Evolutionary conservation across 2,329 filamentous ascomycete species (phyloP).

Genomic region (Scortechinia acanthostroma): DNA sequence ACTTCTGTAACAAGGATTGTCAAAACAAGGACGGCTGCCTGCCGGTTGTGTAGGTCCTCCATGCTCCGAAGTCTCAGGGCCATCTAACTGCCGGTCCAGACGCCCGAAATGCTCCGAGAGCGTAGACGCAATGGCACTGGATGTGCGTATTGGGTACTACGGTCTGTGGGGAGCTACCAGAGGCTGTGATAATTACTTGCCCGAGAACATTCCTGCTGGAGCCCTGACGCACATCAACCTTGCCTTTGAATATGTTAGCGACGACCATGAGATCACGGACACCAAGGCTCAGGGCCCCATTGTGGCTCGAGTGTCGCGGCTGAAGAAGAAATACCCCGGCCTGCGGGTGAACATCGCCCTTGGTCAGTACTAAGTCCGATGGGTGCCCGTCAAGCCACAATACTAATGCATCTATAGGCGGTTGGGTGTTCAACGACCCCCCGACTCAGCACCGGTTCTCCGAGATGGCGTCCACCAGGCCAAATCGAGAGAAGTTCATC

Average conservation of each 20-base stretch:
- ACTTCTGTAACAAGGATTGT: neutral
- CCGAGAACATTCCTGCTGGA: slow-evolving; percentile 7
- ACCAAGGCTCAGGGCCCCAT: neutral
- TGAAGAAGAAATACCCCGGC: slow-evolving; percentile 4
- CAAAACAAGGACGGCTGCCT: neutral
- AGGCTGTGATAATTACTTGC: slow-evolving; percentile 7
- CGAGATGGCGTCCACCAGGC: neutral
- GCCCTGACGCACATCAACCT: slow-evolving; percentile 8
- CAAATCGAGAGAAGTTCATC: neutral
- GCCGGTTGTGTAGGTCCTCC: no score
- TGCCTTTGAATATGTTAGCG: slow-evolving; percentile 9
- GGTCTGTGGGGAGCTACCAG: slow-evolving; percentile 8
- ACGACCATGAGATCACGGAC: slow-evolving; percentile 2
- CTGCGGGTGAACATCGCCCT: no score
- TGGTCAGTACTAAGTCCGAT: no score
- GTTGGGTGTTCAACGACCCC: slow-evolving; percentile 2
- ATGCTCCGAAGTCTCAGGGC: no score
- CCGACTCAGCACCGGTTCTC: neutral
- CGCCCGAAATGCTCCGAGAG: no score
- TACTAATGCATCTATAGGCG: no score
- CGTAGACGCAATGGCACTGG: no score
- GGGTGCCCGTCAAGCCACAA: no score
- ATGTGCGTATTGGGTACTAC: slow-evolving; percentile 15
- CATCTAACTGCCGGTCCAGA: no score
- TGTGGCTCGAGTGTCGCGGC: neutral